Conservation (phyloP, 2,329 filamentous ascomycete species). For the Dothiorella sarmentorum region DNA sequence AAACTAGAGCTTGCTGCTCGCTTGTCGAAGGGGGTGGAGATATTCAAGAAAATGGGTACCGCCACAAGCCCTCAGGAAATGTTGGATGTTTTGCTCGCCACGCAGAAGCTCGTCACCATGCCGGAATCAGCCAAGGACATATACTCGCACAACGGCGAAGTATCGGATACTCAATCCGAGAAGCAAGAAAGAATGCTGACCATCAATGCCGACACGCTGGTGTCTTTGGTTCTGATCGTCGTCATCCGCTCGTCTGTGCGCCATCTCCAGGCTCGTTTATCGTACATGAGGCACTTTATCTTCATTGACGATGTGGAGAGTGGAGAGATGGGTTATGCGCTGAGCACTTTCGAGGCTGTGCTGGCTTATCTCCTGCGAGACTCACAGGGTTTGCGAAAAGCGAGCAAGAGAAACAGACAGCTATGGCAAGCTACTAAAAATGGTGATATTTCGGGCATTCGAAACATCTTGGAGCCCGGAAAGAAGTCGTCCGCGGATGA, state of each 20-base stretch:
- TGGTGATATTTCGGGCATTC: conserved; percentile 74
- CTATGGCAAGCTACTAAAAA: conserved; percentile 82
- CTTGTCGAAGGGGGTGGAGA: conserved; percentile 74
- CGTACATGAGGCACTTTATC: conserved; percentile 97
- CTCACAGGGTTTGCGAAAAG: conserved; percentile 74
- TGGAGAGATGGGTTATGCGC: conserved; percentile 90
- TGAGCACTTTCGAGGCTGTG: conserved; percentile 95
- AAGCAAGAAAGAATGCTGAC: conserved; percentile 57
- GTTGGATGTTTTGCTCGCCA: conserved; percentile 74
- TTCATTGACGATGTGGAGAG: conserved; percentile 97
- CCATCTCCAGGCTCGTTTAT: conserved; percentile 79
- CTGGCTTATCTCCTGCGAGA: conserved; percentile 81
- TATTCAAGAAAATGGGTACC: conserved; percentile 79
- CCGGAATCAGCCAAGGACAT: conserved; percentile 43
- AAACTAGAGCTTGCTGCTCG: conserved; percentile 79
- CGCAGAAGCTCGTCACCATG: conserved; percentile 78
- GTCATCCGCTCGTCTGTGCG: conserved; percentile 87
- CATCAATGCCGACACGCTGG: conserved; percentile 84
- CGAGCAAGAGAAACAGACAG: conserved; percentile 79
- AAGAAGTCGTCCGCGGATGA: conserved; percentile 37
- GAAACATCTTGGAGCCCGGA: conserved; percentile 73
- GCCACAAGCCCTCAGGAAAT: conserved; percentile 84
- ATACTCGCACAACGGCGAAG: conserved; percentile 23
- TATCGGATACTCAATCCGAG: conserved; percentile 41
- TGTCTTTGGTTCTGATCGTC: conserved; percentile 85